These are phyloP conservation scores for Phytophthora chlamydospora DNA, from an alignment of 352 stramenopile genomes.

Conservation along the genomic window DNA sequence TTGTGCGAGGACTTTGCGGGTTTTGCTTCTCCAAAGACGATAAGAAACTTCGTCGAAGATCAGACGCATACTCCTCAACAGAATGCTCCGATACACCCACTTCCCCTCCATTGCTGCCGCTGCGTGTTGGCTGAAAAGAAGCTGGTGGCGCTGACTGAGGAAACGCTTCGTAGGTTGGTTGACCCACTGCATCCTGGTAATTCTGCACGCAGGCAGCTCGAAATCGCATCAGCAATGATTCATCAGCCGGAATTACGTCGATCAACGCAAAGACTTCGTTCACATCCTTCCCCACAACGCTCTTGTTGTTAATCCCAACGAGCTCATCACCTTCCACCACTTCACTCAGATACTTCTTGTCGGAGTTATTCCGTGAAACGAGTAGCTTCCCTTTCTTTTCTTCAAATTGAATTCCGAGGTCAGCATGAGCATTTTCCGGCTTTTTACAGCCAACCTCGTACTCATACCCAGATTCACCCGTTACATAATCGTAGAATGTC, in stretches of 20 bases:
- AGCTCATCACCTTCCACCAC: conserved; percentile 61
- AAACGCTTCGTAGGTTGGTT: conserved; percentile 13
- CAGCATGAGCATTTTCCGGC: conserved; percentile 9
- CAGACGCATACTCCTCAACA: conserved; percentile 36
- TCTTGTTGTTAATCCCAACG: conserved; percentile 67
- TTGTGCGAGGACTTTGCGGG: conserved; percentile 20
- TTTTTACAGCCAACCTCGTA: conserved; percentile 73
- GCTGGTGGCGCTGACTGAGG: conserved; percentile 20
- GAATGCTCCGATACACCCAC: conserved; percentile 20
- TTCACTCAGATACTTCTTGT: conserved; percentile 31
- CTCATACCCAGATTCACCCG: conserved; percentile 66
- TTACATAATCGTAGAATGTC: conserved; percentile 76
- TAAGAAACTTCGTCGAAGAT: conserved; percentile 45
- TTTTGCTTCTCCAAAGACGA: conserved; percentile 42
- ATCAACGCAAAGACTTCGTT: conserved; percentile 45
- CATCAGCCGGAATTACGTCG: conserved; percentile 34
- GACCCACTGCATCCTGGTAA: conserved; percentile 13
- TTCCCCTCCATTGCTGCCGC: conserved; percentile 1
- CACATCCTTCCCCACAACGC: conserved; percentile 43
- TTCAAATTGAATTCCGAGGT: conserved; percentile 58
- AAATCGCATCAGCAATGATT: conserved; percentile 54
- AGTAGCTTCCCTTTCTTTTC: conserved; percentile 46
- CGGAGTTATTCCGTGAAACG: conserved; percentile 35
- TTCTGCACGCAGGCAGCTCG: conserved; percentile 38
- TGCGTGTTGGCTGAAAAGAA: conserved; percentile 28